Evolutionary conservation across 2,329 filamentous ascomycete species (phyloP).

Genomic region (Trichoderma sp.): DNA sequence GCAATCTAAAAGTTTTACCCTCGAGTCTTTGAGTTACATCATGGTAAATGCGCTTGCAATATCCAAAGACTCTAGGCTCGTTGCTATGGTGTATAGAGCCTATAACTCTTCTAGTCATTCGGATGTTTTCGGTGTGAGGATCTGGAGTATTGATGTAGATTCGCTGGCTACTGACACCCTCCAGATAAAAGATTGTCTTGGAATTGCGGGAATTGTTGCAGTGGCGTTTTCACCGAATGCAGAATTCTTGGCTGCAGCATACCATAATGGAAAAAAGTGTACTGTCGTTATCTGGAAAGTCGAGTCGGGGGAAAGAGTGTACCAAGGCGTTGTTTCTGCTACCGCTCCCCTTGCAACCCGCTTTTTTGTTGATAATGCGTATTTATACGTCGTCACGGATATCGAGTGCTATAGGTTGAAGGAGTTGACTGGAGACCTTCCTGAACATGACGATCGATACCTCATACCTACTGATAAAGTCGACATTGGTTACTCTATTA

Average conservation of each 20-base stretch:
- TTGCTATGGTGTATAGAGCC: neutral
- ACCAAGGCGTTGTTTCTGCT: neutral
- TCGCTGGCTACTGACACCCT: no score
- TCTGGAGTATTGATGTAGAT: no score
- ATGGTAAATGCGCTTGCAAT: neutral
- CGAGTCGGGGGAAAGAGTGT: neutral
- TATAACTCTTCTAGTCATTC: no score
- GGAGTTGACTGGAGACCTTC: neutral
- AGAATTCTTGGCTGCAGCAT: neutral
- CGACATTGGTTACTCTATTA: neutral
- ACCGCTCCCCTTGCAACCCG: neutral
- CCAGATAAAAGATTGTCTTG: no score
- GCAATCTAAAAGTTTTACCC: neutral
- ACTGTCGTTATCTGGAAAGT: neutral
- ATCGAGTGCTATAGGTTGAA: neutral
- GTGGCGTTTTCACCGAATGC: neutral
- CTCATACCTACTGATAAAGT: neutral
- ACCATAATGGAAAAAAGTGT: neutral
- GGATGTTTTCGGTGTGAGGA: no score
- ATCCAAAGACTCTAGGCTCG: neutral
- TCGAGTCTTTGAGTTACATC: no score
- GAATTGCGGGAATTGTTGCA: neutral
- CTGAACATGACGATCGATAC: neutral
- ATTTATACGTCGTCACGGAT: neutral
- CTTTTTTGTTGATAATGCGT: neutral